phyloP scores from a whole-genome alignment of 83 land plant species.

The Isoetes engelmannii region DNA sequence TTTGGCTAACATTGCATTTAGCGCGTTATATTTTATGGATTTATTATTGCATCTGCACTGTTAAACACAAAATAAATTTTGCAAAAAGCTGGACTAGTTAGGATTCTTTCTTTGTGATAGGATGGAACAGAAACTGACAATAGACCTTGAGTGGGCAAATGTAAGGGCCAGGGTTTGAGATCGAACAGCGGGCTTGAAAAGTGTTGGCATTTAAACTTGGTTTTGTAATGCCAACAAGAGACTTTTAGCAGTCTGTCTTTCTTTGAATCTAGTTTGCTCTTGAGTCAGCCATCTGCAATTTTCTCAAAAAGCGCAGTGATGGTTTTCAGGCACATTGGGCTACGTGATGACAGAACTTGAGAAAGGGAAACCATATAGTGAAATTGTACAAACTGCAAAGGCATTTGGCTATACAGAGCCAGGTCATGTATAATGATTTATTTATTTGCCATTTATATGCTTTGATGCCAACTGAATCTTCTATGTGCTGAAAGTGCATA shows the following conservation, averaged over 20 bases:
- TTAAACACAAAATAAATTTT: too few species aligned
- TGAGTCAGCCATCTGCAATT: too few species aligned
- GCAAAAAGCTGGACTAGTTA: neutral
- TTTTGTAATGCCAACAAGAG: too few species aligned
- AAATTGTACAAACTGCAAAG: slow-evolving; percentile 65
- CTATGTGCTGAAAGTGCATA: neutral
- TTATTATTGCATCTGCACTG: too few species aligned
- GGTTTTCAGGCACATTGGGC: slow-evolving; percentile 58
- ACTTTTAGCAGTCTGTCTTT: too few species aligned
- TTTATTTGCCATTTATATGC: neutral
- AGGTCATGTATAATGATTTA: slow-evolving; percentile 33
- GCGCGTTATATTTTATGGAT: too few species aligned
- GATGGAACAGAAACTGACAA: neutral
- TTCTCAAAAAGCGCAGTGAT: neutral
- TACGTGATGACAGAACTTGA: slow-evolving; percentile 76
- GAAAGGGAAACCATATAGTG: slow-evolving; percentile 64
- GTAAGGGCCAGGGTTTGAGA: too few species aligned
- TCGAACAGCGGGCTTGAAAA: too few species aligned
- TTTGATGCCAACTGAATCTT: neutral
- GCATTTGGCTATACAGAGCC: slow-evolving; percentile 81
- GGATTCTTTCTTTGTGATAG: neutral
- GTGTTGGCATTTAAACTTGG: too few species aligned
- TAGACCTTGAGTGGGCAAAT: too few species aligned
- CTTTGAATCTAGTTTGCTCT: too few species aligned
- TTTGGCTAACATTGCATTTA: too few species aligned